Evolutionary conservation across 306 rosid species (phyloP).

Genomic region (Quercus bicolor): DNA sequence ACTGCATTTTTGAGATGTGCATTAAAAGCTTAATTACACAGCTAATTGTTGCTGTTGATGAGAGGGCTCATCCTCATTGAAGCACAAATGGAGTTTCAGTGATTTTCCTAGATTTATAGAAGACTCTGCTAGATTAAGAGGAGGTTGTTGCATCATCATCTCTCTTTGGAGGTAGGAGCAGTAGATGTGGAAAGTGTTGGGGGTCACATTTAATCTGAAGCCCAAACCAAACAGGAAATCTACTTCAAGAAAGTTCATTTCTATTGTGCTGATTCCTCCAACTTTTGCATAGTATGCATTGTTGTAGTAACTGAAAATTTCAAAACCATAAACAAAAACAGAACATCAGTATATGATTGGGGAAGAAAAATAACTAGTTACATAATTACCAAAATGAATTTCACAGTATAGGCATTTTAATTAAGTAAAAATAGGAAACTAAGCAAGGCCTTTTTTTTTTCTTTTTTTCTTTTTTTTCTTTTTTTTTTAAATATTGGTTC

Average conservation of each 20-base stretch:
- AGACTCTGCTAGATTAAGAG: slow-evolving; percentile 49
- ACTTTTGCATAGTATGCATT: slow-evolving; percentile 97
- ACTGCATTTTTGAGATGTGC: slow-evolving; percentile 22
- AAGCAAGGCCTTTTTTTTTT: not conserved
- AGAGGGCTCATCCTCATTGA: slow-evolving; percentile 74
- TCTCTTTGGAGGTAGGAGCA: slow-evolving; percentile 68
- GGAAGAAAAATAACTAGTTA: not conserved
- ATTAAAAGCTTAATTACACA: slow-evolving; percentile 41
- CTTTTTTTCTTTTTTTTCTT: not conserved
- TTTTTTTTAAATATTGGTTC: not conserved
- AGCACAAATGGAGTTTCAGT: slow-evolving; percentile 50
- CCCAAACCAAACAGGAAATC: slow-evolving; percentile 91
- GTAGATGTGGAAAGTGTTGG: slow-evolving; percentile 67
- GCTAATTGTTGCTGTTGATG: slow-evolving; percentile 71
- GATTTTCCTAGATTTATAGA: slow-evolving; percentile 51
- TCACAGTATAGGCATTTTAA: not conserved
- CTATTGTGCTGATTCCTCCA: slow-evolving; percentile 88
- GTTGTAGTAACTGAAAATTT: slow-evolving; percentile 70
- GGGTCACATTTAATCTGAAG: slow-evolving; percentile 77
- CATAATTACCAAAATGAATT: not conserved
- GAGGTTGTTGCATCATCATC: slow-evolving; percentile 67
- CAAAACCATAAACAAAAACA: not conserved
- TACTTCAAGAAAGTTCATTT: slow-evolving; percentile 92
- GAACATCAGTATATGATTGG: not conserved
- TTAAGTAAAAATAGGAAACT: not conserved